phyloP scores from a whole-genome alignment of 2,329 filamentous ascomycete species.

The Ophiostoma ips region DNA sequence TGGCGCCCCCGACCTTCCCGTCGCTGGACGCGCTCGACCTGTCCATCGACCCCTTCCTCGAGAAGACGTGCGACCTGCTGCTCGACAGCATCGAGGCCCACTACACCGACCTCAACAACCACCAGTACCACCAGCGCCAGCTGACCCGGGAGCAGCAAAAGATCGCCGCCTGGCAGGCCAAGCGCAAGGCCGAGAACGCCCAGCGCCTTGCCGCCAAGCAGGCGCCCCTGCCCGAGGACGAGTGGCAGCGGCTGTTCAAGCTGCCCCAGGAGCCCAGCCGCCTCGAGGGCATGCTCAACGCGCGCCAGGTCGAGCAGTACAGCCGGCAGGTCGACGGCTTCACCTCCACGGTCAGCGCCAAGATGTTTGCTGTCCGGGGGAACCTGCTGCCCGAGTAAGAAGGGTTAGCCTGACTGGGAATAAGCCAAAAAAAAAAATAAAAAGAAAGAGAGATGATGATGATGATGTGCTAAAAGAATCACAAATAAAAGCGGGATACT shows the following conservation, averaged over 20 bases:
- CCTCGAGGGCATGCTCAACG: slow-evolving; percentile 87
- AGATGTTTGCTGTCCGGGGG: slow-evolving; percentile 93
- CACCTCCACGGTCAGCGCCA: slow-evolving; percentile 76
- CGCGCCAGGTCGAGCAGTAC: slow-evolving; percentile 94
- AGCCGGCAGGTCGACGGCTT: slow-evolving; percentile 94
- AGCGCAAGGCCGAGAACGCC: slow-evolving; percentile 92
- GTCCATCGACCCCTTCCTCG: slow-evolving; percentile 90
- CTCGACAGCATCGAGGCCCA: slow-evolving; percentile 95
- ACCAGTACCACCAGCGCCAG: slow-evolving; percentile 90
- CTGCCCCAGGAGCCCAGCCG: slow-evolving; percentile 87
- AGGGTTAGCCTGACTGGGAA: not conserved
- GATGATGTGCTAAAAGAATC: not conserved
- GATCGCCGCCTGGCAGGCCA: slow-evolving; percentile 90
- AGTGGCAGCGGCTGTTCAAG: slow-evolving; percentile 98
- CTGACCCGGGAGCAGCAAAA: slow-evolving; percentile 89
- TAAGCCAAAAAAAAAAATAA: not conserved
- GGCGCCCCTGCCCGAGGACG: slow-evolving; percentile 77
- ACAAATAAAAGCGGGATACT: slow-evolving; percentile 1
- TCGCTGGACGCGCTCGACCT: slow-evolving; percentile 85
- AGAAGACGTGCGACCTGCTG: slow-evolving; percentile 94
- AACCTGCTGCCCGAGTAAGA: slow-evolving; percentile 45
- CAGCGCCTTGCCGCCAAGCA: slow-evolving; percentile 78
- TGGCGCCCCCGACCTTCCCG: slow-evolving; percentile 57
- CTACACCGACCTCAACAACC: slow-evolving; percentile 98
- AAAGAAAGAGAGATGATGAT: not conserved